phyloP scores from a whole-genome alignment of 768 basidiomycete species.

The Dendrothele bispora region DNA sequence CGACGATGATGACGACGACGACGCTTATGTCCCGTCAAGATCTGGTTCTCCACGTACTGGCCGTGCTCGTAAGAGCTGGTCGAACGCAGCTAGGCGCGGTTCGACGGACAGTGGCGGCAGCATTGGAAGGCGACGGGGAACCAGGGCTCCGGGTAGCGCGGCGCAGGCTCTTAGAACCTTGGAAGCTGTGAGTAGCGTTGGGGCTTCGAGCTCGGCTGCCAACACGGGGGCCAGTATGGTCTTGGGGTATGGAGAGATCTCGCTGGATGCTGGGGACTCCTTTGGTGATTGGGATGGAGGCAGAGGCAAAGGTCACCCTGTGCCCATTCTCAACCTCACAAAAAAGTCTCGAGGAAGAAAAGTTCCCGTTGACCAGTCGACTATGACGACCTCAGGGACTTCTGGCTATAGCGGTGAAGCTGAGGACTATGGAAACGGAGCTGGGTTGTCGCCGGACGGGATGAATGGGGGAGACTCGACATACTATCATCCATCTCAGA shows the following conservation, averaged over 20 bases:
- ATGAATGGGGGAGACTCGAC: no score
- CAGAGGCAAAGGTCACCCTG: background rate
- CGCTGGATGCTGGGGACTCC: background rate
- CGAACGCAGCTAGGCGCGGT: background rate
- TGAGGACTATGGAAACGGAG: no score
- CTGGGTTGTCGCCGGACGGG: no score
- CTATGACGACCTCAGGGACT: no score
- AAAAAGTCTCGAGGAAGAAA: constrained; percentile 6
- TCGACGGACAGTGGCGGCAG: background rate
- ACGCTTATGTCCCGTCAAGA: background rate
- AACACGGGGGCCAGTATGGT: no score
- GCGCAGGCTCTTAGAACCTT: background rate
- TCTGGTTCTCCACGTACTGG: background rate
- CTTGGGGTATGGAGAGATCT: no score
- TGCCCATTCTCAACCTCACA: background rate
- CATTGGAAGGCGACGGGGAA: background rate
- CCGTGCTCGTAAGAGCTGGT: background rate
- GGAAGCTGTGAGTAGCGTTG: background rate
- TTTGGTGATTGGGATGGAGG: background rate
- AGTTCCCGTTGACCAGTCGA: constrained; percentile 7
- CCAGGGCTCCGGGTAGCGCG: background rate
- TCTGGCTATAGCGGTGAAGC: no score
- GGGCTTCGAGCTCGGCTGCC: no score
- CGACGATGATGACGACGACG: background rate
- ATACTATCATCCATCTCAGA: background rate